Evolutionary conservation across 169 alveolate species (phyloP).

Genomic region (Perkinsus chesapeaki): DNA sequence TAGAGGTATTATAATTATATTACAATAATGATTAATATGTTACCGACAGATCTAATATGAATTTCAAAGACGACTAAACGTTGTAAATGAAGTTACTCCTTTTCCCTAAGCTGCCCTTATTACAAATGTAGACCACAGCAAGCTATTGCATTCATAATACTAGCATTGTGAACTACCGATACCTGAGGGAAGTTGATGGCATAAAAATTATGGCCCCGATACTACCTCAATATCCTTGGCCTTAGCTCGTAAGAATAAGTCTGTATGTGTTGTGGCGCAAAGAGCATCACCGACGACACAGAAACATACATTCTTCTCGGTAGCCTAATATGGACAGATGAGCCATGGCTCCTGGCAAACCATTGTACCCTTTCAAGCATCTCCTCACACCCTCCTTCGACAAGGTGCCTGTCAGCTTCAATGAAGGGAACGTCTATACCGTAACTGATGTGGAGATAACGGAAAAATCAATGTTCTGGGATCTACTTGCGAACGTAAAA

Average conservation of each 20-base stretch:
- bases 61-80: background rate
- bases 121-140: constrained; percentile 51
- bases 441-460: no score
- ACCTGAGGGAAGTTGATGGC: constrained; percentile 34
- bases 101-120: background rate
- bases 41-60: no score
- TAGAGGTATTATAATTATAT: no score
- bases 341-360: background rate
- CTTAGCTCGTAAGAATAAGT: constrained; percentile 63
- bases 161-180: constrained; percentile 70
- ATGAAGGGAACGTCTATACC: background rate
- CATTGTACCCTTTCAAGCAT: background rate
- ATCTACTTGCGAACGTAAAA: no score
- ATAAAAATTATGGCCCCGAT: background rate
- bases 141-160: constrained; percentile 65
- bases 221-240: constrained; percentile 44
- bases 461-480: no score
- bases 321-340: background rate
- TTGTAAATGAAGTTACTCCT: background rate
- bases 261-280: constrained; percentile 83
- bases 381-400: background rate
- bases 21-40: no score
- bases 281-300: background rate
- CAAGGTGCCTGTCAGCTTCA: background rate
- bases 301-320: background rate